Conservation (phyloP, 2,329 filamentous ascomycete species). For the Fusarium sp. region DNA sequence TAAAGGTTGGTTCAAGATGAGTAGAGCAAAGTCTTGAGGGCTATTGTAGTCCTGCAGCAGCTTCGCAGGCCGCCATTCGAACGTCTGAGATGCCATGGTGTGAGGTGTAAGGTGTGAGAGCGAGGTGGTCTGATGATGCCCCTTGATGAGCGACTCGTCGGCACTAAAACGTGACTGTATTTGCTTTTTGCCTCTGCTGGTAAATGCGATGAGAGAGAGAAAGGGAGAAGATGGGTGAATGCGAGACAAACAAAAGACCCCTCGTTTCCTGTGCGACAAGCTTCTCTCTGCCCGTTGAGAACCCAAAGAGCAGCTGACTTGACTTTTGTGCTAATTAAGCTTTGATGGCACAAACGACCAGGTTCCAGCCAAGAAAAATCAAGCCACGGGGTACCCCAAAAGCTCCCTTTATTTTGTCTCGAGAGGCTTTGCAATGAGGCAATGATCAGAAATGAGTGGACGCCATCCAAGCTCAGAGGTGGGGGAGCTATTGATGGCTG, state of each 20-base stretch:
- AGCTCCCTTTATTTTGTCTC: not conserved
- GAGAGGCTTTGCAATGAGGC: not conserved
- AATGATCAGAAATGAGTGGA: conserved; percentile 25
- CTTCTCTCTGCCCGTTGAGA: not conserved
- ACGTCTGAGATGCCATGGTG: conserved; percentile 41
- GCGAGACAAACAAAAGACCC: conserved; percentile 16
- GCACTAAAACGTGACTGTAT: not conserved
- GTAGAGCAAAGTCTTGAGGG: conserved; percentile 55
- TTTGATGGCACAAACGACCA: conserved; percentile 9
- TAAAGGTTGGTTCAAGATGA: conserved; percentile 66
- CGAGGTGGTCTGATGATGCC: not conserved
- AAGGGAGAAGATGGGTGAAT: not conserved
- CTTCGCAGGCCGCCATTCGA: conserved; percentile 56
- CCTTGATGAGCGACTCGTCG: not conserved
- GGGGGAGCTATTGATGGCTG: conserved; percentile 33
- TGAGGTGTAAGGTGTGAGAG: not conserved
- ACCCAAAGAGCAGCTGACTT: conserved; percentile 2
- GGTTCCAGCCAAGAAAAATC: conserved; percentile 10
- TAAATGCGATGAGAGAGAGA: not conserved
- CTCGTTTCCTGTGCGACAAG: conserved; percentile 35
- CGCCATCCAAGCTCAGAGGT: conserved; percentile 8
- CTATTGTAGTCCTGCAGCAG: conserved; percentile 50
- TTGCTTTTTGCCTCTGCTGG: conserved; percentile 17
- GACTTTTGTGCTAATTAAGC: conserved; percentile 14
- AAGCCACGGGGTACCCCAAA: not conserved